Base-by-base conservation (phyloP, 2,329 filamentous ascomycete species). In the Aureobasidium mangrovei region DNA sequence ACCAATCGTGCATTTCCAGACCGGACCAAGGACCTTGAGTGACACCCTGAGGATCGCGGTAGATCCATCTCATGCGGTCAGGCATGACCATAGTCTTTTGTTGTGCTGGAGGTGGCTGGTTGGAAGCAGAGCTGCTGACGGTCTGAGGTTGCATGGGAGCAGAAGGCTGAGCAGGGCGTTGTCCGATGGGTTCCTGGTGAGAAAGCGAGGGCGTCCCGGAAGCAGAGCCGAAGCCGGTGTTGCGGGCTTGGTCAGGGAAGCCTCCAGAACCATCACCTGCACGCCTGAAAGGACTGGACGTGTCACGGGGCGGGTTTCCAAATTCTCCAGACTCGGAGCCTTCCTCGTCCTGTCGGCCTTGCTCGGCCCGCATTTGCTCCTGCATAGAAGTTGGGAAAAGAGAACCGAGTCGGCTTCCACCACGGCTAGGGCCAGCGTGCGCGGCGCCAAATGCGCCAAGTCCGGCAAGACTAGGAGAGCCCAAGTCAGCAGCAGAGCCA, bases 1-100 rank as follows among this genome's bases (percentile, higher is more conserved):
- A 98, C 93, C 93, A 98, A 64, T 98, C 94, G 62, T 98, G 94
- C 93, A 98, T 98, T 70, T 98, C 93, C 47, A 98, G 74, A 1
- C 93, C 93, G 38, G 90, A 96, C 72, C 93, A 98, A 0, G 93
- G 93, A 0, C 93, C 93, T 67, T 98, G 93, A 4, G 89, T 85
- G 58, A 88, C 86, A 26, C 90, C 90, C 66, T 95, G 88, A 4
- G 93, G 93, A 67, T 98, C 93, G 51, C 94, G 84, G 67, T 98
- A 98, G 18, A 96, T 91, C 93, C 93, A 98, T 63, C 91, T 81
- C 90, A 98, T 98, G 10, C 94, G 81, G 69, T 98, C 93, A 2
- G 93, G 93, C 93, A 98, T 97, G 4, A 98, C 91, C 91, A 98
- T 97, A 42, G 86, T 91, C 12, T 89, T 84, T 59, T 86, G 82